Conservation (phyloP, 2,329 filamentous ascomycete species). For the Tolypocladium sp. region DNA sequence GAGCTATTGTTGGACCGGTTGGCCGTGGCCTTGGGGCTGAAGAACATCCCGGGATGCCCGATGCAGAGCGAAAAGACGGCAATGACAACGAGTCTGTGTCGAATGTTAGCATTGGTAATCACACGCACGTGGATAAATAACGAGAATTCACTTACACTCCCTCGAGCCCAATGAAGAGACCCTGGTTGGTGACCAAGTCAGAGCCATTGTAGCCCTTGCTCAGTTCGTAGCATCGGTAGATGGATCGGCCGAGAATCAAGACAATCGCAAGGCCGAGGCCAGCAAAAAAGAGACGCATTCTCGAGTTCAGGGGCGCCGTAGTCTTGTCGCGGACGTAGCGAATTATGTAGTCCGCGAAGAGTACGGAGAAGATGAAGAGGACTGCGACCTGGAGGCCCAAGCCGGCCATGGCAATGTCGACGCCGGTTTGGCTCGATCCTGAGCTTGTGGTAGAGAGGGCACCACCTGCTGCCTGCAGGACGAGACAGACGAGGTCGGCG, state of each 20-base stretch:
- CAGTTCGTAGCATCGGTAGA: slow-evolving; percentile 57
- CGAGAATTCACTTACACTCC: slow-evolving; percentile 28
- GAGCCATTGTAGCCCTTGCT: slow-evolving; percentile 49
- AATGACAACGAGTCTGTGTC: slow-evolving; percentile 20
- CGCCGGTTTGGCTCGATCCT: slow-evolving; percentile 32
- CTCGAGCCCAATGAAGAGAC: slow-evolving; percentile 44
- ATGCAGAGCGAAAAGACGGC: slow-evolving; percentile 26
- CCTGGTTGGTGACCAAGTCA: slow-evolving; percentile 40
- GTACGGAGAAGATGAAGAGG: slow-evolving; percentile 39
- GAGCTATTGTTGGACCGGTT: background rate
- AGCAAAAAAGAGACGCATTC: slow-evolving; percentile 35
- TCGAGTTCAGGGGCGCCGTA: slow-evolving; percentile 7
- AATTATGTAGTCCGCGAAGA: slow-evolving; percentile 38
- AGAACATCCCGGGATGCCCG: slow-evolving; percentile 25
- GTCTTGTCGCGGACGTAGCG: slow-evolving; percentile 22
- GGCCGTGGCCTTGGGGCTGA: background rate
- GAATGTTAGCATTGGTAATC: slow-evolving; percentile 4
- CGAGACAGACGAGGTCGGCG: slow-evolving; percentile 44
- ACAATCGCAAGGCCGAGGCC: slow-evolving; percentile 45
- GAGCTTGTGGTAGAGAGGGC: slow-evolving; percentile 35
- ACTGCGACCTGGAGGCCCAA: slow-evolving; percentile 50
- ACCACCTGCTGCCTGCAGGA: slow-evolving; percentile 46
- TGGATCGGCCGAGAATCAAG: slow-evolving; percentile 50
- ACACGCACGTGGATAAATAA: accelerated
- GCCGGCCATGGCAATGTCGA: slow-evolving; percentile 34